Evolutionary conservation across 1,139 yeast genomes (phyloP).

Genomic region (Yamadazyma pseudoaaseri): DNA sequence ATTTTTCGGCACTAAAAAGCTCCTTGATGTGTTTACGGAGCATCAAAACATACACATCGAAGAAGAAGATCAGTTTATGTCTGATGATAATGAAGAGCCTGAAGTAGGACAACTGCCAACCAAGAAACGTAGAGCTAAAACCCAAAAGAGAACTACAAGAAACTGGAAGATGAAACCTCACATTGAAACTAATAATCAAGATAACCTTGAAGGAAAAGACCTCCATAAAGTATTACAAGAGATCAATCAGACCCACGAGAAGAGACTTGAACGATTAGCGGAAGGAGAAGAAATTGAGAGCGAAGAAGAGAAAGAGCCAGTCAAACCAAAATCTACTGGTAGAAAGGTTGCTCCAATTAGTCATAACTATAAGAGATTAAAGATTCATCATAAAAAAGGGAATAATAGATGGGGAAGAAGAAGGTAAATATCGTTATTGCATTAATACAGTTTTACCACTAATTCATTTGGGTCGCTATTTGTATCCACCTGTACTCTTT

Average conservation of each 20-base stretch:
- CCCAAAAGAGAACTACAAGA: slow-evolving; percentile 65
- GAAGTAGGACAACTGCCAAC: slow-evolving; percentile 13
- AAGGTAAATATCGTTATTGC: slow-evolving; percentile 1
- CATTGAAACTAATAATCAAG: slow-evolving; percentile 17
- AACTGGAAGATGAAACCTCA: slow-evolving; percentile 56
- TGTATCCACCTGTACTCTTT: slow-evolving; percentile 20
- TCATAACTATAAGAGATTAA: slow-evolving; percentile 40
- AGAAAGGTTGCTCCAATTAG: slow-evolving; percentile 36
- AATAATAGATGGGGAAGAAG: slow-evolving; percentile 14
- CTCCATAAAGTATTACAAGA: slow-evolving; percentile 40
- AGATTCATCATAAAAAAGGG: slow-evolving; percentile 35
- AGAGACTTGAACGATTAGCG: slow-evolving; percentile 19
- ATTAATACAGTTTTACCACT: slow-evolving; percentile 12
- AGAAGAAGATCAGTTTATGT: slow-evolving; percentile 14
- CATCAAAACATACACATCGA: slow-evolving; percentile 24
- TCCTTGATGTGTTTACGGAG: slow-evolving; percentile 40
- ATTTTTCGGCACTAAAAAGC: slow-evolving; percentile 13
- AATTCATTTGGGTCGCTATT: slow-evolving; percentile 13
- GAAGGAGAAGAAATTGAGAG: slow-evolving; percentile 23
- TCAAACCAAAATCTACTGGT: slow-evolving; percentile 7
- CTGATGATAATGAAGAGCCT: slow-evolving; percentile 10
- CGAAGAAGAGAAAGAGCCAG: slow-evolving; percentile 24
- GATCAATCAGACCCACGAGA: slow-evolving; percentile 24
- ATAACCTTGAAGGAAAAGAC: slow-evolving; percentile 31
- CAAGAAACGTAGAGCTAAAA: slow-evolving; percentile 32